Conservation (phyloP, 2,329 filamentous ascomycete genomes). For the Sporothrix humicola region DNA sequence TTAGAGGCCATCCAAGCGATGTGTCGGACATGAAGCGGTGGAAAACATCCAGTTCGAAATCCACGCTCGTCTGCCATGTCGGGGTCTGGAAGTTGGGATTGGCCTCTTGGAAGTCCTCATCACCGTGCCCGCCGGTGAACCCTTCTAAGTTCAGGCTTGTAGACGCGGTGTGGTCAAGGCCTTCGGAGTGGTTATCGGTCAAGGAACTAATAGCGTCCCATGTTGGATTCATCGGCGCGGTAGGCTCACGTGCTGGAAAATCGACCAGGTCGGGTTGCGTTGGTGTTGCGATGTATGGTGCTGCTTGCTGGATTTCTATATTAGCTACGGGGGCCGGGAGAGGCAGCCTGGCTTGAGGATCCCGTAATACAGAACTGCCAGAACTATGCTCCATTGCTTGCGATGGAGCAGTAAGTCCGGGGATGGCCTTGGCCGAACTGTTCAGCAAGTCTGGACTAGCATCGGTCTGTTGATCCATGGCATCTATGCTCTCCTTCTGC, state of each 20-base stretch:
- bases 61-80: not conserved
- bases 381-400: no score
- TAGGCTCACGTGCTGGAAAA: no score
- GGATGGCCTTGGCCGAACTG: not conserved
- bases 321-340: not conserved
- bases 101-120: not conserved
- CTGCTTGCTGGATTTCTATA: not conserved
- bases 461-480: not conserved
- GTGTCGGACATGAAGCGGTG: not conserved
- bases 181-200: no score
- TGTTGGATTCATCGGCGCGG: no score
- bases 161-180: no score
- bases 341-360: not conserved
- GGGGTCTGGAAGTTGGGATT: not conserved
- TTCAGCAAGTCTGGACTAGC: not conserved
- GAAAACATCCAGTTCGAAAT: not conserved
- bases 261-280: no score
- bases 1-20: not conserved
- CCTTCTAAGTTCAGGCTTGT: not conserved
- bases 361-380: not conserved
- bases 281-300: not conserved
- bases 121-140: not conserved
- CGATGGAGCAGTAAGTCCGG: no score
- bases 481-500: not conserved
- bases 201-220: no score